Evolutionary conservation across 345 rosid genomes (phyloP).

Genomic region (Syzygium aromaticum): DNA sequence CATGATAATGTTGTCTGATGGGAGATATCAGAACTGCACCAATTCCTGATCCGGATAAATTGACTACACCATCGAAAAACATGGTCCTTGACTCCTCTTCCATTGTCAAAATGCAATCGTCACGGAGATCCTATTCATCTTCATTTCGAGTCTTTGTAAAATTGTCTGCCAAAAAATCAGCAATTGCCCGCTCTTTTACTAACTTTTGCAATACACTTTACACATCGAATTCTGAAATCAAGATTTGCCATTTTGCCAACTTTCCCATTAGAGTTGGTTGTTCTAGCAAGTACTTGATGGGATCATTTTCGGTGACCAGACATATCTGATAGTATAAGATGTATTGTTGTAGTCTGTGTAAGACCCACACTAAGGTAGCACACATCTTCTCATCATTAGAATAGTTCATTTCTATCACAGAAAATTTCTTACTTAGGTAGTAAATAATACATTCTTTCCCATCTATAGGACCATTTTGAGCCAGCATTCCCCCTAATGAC

Average conservation of each 20-base stretch:
- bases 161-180: too few species aligned
- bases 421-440: not conserved
- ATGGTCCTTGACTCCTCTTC: too few species aligned
- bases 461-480: not conserved
- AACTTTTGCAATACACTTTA: too few species aligned
- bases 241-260: too few species aligned
- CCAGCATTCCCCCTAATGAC: not conserved
- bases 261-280: not conserved
- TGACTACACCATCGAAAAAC: too few species aligned
- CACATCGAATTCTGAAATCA: too few species aligned
- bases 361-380: not conserved
- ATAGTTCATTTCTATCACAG: not conserved
- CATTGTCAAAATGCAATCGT: too few species aligned
- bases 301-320: not conserved
- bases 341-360: not conserved
- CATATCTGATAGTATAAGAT: not conserved
- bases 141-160: not conserved
- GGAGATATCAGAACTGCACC: too few species aligned
- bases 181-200: too few species aligned
- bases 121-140: not conserved
- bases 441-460: not conserved
- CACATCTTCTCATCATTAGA: not conserved
- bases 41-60: too few species aligned
- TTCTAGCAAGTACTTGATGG: not conserved
- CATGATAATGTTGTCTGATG: too few species aligned